Percentiles rank a stretch among this genome's conserved stretches.
Evolutionary conservation across 495 filamentous ascomycete genomes (phyloP).

Genomic region (Hypoxylon perforatum): DNA sequence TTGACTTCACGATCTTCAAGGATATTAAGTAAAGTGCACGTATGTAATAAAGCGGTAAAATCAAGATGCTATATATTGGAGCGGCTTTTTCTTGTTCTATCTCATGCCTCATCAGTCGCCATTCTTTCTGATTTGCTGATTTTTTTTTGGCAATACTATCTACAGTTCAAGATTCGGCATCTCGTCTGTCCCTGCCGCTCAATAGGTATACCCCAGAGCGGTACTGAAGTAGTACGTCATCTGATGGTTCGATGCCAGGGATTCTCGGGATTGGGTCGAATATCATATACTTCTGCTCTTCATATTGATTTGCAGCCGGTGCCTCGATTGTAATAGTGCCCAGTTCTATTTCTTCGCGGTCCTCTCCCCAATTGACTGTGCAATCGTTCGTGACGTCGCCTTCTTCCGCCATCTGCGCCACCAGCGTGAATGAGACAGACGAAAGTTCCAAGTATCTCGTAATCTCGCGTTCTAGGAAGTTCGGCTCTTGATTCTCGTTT

Average conservation of each 20-base stretch:
- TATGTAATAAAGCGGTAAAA: no score
- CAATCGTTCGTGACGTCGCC: conserved; percentile 62
- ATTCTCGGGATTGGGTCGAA: conserved; percentile 67
- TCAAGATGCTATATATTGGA: no score
- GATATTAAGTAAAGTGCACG: no score
- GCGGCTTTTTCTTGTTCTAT: no score
- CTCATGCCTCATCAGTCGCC: no score
- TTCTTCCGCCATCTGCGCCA: conserved; percentile 61
- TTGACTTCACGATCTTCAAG: no score
- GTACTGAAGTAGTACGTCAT: conserved; percentile 64
- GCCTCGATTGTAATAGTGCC: conserved; percentile 58
- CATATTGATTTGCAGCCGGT: conserved; percentile 48
- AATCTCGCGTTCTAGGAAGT: conserved; percentile 60
- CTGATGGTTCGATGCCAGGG: conserved; percentile 59
- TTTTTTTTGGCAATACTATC: no score
- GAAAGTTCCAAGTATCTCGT: conserved; percentile 40
- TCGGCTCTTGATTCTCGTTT: conserved; percentile 43
- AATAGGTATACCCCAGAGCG: conserved; percentile 63
- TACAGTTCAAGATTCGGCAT: no score
- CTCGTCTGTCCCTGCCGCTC: conserved; percentile 59
- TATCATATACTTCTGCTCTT: conserved; percentile 61
- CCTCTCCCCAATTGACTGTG: conserved; percentile 63
- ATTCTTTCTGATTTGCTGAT: no score
- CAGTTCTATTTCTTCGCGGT: conserved; percentile 59
- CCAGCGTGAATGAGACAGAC: conserved; percentile 56